phyloP scores from a whole-genome alignment of 257 asterid genomes.

The Buddleja alternifolia region DNA sequence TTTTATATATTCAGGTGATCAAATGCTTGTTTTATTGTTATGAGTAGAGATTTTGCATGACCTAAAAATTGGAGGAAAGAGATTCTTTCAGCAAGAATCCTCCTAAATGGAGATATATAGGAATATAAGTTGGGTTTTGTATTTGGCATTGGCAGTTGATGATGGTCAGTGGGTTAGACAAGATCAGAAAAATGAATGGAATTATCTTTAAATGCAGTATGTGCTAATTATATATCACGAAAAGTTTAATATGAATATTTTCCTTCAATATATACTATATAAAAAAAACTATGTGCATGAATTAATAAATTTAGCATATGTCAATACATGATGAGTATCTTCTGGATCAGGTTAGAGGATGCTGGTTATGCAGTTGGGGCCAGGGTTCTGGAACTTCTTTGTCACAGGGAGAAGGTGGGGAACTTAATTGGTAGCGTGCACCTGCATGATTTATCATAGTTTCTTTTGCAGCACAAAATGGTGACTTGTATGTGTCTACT shows the following conservation, averaged over 20 bases:
- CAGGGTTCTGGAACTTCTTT: constrained; percentile 80
- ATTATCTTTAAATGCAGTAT: neutral
- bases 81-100: neutral
- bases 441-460: neutral
- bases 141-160: neutral
- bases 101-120: neutral
- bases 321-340: constrained; percentile 13
- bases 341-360: constrained; percentile 72
- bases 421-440: constrained; percentile 2
- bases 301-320: neutral
- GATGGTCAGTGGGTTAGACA: constrained; percentile 10
- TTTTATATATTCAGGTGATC: neutral
- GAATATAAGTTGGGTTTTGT: neutral
- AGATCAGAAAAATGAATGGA: neutral
- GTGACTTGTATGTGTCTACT: neutral
- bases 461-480: neutral
- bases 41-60: neutral
- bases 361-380: constrained; percentile 85
- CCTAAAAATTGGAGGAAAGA: constrained; percentile 9
- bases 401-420: constrained; percentile 81
- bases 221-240: neutral
- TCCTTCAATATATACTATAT: neutral
- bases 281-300: neutral
- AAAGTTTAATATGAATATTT: neutral
- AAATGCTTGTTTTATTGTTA: neutral